These are phyloP conservation scores for Rhizomucor pusillus DNA, from an alignment of 371 early-diverging fungal genomes.

Conservation along the genomic window DNA sequence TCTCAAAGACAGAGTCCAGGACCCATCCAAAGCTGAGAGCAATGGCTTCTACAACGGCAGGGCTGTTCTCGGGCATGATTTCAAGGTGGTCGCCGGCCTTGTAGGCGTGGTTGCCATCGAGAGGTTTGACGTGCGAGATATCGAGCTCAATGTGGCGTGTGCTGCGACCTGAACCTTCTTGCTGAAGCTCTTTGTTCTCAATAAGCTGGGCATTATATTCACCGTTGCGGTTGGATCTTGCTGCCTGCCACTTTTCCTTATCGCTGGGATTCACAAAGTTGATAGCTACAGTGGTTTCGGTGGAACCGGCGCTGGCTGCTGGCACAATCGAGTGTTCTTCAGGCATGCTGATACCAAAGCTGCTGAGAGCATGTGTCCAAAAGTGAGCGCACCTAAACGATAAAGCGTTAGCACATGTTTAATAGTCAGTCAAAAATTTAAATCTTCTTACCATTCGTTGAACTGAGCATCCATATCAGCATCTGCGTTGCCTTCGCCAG, in stretches of 20 bases:
- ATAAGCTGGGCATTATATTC: constrained; percentile 23
- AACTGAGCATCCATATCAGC: constrained; percentile 51
- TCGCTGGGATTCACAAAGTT: constrained; percentile 27
- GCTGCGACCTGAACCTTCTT: constrained; percentile 32
- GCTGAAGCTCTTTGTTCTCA: constrained; percentile 35
- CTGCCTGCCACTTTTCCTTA: constrained; percentile 28
- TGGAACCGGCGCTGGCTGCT: constrained; percentile 13
- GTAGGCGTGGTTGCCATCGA: constrained; percentile 29
- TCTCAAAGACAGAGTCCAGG: constrained; percentile 53
- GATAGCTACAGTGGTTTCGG: constrained; percentile 19
- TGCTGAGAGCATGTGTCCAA: constrained; percentile 31
- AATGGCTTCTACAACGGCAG: constrained; percentile 35
- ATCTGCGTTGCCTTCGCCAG: constrained; percentile 55
- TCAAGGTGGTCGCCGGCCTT: constrained; percentile 59
- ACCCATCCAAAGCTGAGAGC: constrained; percentile 48
- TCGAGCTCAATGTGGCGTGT: constrained; percentile 53
- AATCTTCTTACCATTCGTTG: constrained; percentile 33
- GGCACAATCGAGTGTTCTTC: constrained; percentile 35
- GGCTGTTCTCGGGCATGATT: constrained; percentile 47
- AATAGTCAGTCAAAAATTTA: neutral
- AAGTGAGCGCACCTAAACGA: constrained; percentile 36
- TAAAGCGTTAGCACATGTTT: neutral
- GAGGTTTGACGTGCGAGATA: constrained; percentile 20
- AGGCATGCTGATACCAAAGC: constrained; percentile 32
- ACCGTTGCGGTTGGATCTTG: constrained; percentile 24